These are phyloP conservation scores for Tolypocladium album DNA, from an alignment of 2,329 filamentous ascomycete genomes.

Conservation along the genomic window DNA sequence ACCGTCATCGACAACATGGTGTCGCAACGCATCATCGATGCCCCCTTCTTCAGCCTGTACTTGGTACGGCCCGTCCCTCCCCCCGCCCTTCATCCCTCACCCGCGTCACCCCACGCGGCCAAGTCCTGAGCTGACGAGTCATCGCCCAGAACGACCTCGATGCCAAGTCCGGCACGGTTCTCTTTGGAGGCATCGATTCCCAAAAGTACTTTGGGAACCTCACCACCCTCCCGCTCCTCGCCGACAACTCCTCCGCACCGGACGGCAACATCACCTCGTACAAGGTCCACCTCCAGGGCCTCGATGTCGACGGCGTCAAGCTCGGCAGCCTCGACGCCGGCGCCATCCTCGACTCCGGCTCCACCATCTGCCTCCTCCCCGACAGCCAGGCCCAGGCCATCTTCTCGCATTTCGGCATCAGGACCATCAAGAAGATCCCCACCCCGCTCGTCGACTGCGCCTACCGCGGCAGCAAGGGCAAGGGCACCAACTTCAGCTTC, in stretches of 20 bases:
- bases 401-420: conserved; percentile 40
- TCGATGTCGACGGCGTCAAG: conserved; percentile 27
- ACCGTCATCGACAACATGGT: conserved; percentile 57
- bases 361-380: conserved; percentile 59
- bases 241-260: conserved; percentile 23
- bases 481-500: conserved; percentile 38
- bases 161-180: conserved; percentile 54
- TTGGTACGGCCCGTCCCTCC: conserved; percentile 22
- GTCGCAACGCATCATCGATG: conserved; percentile 48
- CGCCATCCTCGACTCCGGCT: conserved; percentile 65
- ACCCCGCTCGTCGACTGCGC: conserved; percentile 42
- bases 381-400: conserved; percentile 41
- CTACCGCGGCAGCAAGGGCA: conserved; percentile 30
- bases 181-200: conserved; percentile 72
- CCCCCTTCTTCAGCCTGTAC: conserved; percentile 60
- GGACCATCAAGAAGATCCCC: conserved; percentile 26
- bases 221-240: conserved; percentile 33
- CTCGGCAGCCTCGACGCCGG: conserved; percentile 29
- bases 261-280: conserved; percentile 25
- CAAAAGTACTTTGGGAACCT: conserved; percentile 55
- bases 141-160: conserved; percentile 43
- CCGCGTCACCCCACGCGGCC: neutral
- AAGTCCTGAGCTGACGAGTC: neutral
- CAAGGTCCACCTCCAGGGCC: conserved; percentile 21
- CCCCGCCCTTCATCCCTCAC: neutral